Conservation (phyloP, 1,139 yeast genomes). For the Protomyces macrosporus region DNA sequence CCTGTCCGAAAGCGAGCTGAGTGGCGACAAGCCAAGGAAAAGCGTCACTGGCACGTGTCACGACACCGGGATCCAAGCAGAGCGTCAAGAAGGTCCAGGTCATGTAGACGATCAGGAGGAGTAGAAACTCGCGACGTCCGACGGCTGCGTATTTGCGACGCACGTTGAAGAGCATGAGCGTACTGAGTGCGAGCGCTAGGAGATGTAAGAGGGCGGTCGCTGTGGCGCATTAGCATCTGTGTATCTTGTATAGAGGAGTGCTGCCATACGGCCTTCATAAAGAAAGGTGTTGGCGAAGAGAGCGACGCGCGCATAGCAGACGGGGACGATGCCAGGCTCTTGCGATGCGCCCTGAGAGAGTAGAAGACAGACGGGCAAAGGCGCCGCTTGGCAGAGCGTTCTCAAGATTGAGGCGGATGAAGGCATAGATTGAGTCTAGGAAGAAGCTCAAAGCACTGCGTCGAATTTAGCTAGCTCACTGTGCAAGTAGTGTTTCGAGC, state of each 20-base stretch:
- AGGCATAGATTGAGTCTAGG: too few species aligned
- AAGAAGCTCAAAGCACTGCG: too few species aligned
- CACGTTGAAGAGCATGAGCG: slow-evolving; percentile 72
- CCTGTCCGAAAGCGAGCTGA: slow-evolving; percentile 69
- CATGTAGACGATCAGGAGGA: slow-evolving; percentile 59
- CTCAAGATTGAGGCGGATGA: too few species aligned
- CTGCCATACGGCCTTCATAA: neutral
- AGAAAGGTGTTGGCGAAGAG: neutral
- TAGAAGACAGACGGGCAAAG: neutral
- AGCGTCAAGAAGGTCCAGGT: slow-evolving; percentile 59
- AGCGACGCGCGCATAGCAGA: neutral
- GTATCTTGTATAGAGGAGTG: neutral
- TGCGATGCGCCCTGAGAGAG: neutral
- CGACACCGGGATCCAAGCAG: slow-evolving; percentile 85
- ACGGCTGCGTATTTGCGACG: slow-evolving; percentile 87
- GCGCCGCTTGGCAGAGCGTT: neutral
- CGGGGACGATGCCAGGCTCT: neutral
- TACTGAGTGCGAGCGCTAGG: slow-evolving; percentile 58
- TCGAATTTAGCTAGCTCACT: too few species aligned
- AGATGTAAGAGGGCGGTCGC: slow-evolving; percentile 51
- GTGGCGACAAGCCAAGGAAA: slow-evolving; percentile 79
- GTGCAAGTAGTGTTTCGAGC: too few species aligned
- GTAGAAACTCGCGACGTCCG: slow-evolving; percentile 80
- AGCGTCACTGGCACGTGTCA: slow-evolving; percentile 71
- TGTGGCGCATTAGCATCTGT: neutral